Evolutionary conservation across 208 protist species (phyloP), one percentile per base, ranked within the genome.

Genomic region (Sergeia podlipaevii): DNA sequence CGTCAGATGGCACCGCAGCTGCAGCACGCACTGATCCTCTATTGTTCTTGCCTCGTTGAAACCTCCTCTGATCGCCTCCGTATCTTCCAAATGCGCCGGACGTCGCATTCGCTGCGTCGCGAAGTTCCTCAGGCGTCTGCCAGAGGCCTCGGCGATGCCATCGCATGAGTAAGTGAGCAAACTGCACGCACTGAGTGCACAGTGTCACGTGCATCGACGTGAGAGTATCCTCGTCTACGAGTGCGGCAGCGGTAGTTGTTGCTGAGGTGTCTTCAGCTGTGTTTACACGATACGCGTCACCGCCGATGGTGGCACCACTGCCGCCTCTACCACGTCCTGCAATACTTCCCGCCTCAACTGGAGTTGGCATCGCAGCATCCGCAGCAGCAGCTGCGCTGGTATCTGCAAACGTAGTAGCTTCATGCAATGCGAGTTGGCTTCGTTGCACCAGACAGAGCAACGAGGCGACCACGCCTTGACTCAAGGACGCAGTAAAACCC

Each of bases 131-230:
- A 0, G 84, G 79, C 3, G 77, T 49, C 17, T 60, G 47, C 84
- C 84, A 91, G 29, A 91, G 47, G 1, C 67, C 71, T 3, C 66
- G 38, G 2, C 74, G 55, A 39, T 63, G 67, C 27, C 80, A 63
- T 4, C 80, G 84, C 49, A 91, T 37, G 4, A 91, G 44, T 8
- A 82, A 53, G 54, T 91, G 84, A 2, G 88, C 32, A 6, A 86
- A 30, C 49, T 91, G 84, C 13, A 77, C 64, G 15, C 70, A 62
- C 62, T 91, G 73, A n/a, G 82, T 60, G 10, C 58, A 59, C 2
- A 72, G 11, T 10, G 36, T 54, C 3, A 49, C 36, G 28, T 74
- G 60, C 1, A 49, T 27, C 18, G 46, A 34, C 0, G 51, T 43
- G 3, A 71, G 56, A 7, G 30, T 33, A 0, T 74, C 60, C 45